Percentiles rank a stretch among this genome's conserved stretches.
These are phyloP conservation scores for Kwoniella sp. DNA, from an alignment of 768 basidiomycete species.

Conservation along the genomic window DNA sequence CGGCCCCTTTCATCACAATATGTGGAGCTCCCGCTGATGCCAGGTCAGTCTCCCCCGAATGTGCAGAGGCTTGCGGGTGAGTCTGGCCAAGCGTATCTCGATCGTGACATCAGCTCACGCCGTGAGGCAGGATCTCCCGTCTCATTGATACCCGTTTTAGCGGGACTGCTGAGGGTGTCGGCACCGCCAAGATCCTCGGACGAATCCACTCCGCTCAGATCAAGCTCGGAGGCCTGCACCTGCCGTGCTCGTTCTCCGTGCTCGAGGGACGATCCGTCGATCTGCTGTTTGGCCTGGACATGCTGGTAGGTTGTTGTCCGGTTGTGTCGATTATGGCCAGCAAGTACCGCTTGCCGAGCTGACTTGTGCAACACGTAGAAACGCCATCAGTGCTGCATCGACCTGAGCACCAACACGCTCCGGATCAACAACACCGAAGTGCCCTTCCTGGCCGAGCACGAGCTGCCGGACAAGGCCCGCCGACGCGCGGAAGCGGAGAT, in stretches of 20 bases:
- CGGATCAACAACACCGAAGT: conserved; percentile 91
- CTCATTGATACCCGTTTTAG: conserved; percentile 79
- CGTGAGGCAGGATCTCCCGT: conserved; percentile 71
- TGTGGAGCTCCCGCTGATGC: neutral
- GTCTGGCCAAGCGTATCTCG: conserved; percentile 32
- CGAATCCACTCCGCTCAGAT: conserved; percentile 89
- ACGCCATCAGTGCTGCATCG: conserved; percentile 92
- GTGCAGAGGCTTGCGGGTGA: conserved; percentile 84
- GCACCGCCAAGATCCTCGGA: conserved; percentile 88
- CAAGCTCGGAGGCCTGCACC: conserved; percentile 72
- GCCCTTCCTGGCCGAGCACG: conserved; percentile 84
- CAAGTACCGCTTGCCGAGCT: neutral
- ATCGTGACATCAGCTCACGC: neutral
- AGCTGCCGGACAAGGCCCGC: conserved; percentile 75
- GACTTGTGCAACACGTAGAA: conserved; percentile 56
- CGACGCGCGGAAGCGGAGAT: conserved; percentile 43
- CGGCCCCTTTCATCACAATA: conserved; percentile 6
- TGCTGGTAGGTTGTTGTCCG: conserved; percentile 57
- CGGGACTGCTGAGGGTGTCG: conserved; percentile 89
- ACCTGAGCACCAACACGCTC: conserved; percentile 80
- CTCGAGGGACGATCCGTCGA: conserved; percentile 95
- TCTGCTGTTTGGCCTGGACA: conserved; percentile 96
- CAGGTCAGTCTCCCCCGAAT: conserved; percentile 75
- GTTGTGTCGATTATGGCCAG: conserved; percentile 65
- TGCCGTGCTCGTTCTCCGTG: conserved; percentile 89